phyloP scores from a whole-genome alignment of 2,329 filamentous ascomycete species.

The Cytospora piceae region DNA sequence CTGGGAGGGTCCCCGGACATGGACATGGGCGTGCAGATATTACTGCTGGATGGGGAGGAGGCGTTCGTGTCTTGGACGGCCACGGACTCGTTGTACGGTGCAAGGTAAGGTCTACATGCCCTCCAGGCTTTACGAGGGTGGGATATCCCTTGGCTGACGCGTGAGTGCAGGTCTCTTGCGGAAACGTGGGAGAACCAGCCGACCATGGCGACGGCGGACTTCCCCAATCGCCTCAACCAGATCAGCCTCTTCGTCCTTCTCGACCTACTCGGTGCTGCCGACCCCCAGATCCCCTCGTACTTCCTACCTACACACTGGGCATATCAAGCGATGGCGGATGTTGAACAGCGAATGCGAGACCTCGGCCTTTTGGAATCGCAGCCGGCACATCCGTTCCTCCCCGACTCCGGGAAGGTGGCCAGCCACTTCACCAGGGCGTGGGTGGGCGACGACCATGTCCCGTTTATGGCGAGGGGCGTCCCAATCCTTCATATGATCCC shows the following conservation, averaged over 20 bases:
- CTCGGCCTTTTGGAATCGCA: constrained; percentile 55
- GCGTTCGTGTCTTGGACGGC: constrained; percentile 82
- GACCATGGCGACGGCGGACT: constrained; percentile 74
- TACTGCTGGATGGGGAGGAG: constrained; percentile 93
- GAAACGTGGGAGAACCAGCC: constrained; percentile 75
- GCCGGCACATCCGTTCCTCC: constrained; percentile 62
- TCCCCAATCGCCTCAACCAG: constrained; percentile 72
- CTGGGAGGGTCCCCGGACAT: constrained; percentile 64
- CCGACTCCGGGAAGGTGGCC: constrained; percentile 60
- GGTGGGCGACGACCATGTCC: constrained; percentile 87
- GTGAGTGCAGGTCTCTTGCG: constrained; percentile 64
- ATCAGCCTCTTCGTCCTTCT: constrained; percentile 70
- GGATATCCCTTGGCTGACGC: background rate
- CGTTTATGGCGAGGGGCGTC: constrained; percentile 85
- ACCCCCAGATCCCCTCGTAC: constrained; percentile 65
- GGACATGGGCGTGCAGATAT: constrained; percentile 81
- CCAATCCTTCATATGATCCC: constrained; percentile 90
- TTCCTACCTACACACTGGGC: constrained; percentile 72
- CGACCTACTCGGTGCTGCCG: constrained; percentile 62
- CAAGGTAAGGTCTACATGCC: constrained; percentile 58
- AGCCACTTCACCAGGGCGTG: constrained; percentile 53
- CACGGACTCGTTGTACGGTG: constrained; percentile 85
- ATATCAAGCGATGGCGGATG: constrained; percentile 60
- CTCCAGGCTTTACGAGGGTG: background rate
- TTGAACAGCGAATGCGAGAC: constrained; percentile 62